Evolutionary conservation across 225 moss, liverwort and hornwort genomes (phyloP), one percentile per base, ranked within the genome.

Genomic region (Physcomitrellopsis africana): DNA sequence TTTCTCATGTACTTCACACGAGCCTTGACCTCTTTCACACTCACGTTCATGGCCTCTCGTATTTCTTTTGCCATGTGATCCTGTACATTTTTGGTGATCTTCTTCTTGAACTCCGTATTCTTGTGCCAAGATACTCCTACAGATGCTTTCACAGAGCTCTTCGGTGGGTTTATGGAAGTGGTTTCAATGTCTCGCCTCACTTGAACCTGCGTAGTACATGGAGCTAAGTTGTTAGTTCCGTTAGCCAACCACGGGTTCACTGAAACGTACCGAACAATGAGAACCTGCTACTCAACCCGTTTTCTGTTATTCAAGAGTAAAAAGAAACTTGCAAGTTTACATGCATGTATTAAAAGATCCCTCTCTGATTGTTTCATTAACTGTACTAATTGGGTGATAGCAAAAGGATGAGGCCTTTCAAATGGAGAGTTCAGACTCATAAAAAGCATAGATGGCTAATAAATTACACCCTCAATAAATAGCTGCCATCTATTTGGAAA

Each of bases 41-140:
- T 75, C 27, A 84, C 48, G 45, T 82, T 87, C 84, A 87, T 84
- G 63, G 81, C 71, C 60, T 87, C 87, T 11, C 82, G 84, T 20
- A 87, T 82, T 61, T 87, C 79, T 68, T 82, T 80, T 47, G 84
- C 77, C 87, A 87, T 87, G 64, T 87, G 82, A 47, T 84, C 84
- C 58, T 84, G 84, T 15, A 94, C 90, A 13, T 92, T 92, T 72
- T 89, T 92, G 7, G 83, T 91, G 42, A 92, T 97, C 73, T 91
- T 90, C 79, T 86, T 89, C 79, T 83, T 81, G 51, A 92, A 87
- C 37, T 86, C 90, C 18, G 92, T 92, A 71, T 85, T 83, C 79
- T 91, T 96, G n/a, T 92, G 92, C 96, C 96, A 96, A 0, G 94
- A 89, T 47, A 94, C 91, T 18, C 92, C 96, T 53, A 91, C 85